Percentiles rank a stretch among this genome's conserved stretches.
These are phyloP conservation scores for Leucocoprinus sp. DNA, from an alignment of 768 basidiomycete species.

Conservation along the genomic window DNA sequence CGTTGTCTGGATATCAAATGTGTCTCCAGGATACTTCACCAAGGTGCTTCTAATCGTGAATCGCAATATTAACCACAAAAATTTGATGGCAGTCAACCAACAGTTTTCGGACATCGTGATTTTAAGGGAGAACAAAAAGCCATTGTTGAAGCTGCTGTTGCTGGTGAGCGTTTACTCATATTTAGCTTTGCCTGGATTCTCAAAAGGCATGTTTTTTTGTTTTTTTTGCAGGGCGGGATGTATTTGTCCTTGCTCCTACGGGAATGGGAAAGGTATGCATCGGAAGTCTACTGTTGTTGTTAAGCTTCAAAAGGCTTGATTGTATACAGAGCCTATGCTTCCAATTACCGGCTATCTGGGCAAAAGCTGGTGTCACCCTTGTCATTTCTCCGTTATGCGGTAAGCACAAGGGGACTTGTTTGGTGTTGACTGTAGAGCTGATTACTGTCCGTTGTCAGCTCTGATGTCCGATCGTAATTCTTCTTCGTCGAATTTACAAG, in stretches of 20 bases:
- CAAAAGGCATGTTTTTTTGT: not conserved
- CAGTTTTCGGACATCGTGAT: constrained; percentile 62
- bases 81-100: not conserved
- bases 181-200: not conserved
- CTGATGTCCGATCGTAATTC: constrained; percentile 71
- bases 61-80: not conserved
- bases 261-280: constrained; percentile 76
- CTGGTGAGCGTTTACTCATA: constrained; percentile 30
- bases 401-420: constrained; percentile 22
- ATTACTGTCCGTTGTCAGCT: constrained; percentile 31
- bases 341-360: constrained; percentile 71
- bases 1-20: not conserved
- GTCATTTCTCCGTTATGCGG: constrained; percentile 74
- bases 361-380: constrained; percentile 61
- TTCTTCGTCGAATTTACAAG: not conserved
- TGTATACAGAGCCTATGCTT: constrained; percentile 67
- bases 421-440: not conserved
- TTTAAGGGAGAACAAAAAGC: constrained; percentile 77
- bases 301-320: not conserved
- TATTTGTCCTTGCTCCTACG: constrained; percentile 77
- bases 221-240: constrained; percentile 46
- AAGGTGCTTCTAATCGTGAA: not conserved
- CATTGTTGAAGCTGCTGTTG: constrained; percentile 62
- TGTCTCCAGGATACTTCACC: not conserved
- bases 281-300: too few relatives aligned